phyloP scores from a whole-genome alignment of 805 yeast genomes.

The Starmerella cellae region DNA sequence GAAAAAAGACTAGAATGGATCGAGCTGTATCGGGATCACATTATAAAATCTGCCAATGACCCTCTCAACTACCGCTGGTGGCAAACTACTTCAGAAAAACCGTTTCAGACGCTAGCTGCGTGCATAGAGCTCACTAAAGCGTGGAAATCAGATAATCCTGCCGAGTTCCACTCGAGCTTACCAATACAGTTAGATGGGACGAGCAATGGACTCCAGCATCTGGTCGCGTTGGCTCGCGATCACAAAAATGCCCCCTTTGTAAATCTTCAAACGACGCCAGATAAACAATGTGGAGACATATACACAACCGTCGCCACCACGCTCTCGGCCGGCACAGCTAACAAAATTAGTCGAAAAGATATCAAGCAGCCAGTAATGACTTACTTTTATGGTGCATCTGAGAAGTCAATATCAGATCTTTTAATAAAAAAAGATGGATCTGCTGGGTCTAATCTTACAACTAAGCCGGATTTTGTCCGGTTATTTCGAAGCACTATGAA shows the following conservation, averaged over 20 bases:
- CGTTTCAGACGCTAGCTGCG: conserved; percentile 43
- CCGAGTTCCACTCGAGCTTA: conserved; percentile 31
- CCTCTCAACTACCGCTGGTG: conserved; percentile 38
- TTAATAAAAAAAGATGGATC: not conserved
- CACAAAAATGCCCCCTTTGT: conserved; percentile 41
- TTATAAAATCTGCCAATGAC: conserved; percentile 32
- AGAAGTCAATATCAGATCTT: not conserved
- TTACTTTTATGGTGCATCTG: conserved; percentile 85
- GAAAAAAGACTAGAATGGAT: conserved; percentile 33
- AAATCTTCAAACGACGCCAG: conserved; percentile 36
- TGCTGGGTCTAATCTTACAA: not conserved
- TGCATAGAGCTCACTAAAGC: conserved; percentile 39
- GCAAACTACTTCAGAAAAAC: conserved; percentile 36
- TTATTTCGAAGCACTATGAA: not conserved
- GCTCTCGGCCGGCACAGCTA: conserved; percentile 7
- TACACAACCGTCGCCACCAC: conserved; percentile 30
- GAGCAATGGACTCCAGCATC: conserved; percentile 46
- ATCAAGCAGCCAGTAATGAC: conserved; percentile 92
- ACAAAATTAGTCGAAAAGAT: conserved; percentile 40
- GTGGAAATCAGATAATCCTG: conserved; percentile 32
- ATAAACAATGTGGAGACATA: conserved; percentile 39
- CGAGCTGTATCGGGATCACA: conserved; percentile 30
- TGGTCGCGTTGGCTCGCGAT: conserved; percentile 47
- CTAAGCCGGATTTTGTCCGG: not conserved
- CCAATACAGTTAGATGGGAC: conserved; percentile 49